A percentile compares a stretch with the other conserved stretches of the same genome.
Conservation (phyloP, 805 yeast genomes). For the Isabelozyma heimii region DNA sequence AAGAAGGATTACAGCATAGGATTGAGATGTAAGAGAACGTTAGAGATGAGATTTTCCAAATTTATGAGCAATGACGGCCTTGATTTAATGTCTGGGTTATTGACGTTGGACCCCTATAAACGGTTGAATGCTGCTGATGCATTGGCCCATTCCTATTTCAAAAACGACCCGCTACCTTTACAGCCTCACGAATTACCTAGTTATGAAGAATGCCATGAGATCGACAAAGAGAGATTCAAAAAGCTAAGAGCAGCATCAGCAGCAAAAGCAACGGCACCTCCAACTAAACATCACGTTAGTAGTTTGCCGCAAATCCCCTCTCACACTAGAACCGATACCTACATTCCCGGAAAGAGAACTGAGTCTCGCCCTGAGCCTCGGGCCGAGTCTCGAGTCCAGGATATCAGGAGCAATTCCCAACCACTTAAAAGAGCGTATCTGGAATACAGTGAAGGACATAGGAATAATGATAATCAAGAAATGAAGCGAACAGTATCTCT, state of each 20-base stretch:
- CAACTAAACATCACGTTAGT: background rate
- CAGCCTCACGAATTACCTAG: slow-evolving; percentile 53
- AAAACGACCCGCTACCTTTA: slow-evolving; percentile 63
- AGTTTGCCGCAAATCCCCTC: background rate
- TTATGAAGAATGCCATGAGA: slow-evolving; percentile 86
- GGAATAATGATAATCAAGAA: background rate
- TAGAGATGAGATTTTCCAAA: slow-evolving; percentile 48
- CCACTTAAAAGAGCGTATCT: background rate
- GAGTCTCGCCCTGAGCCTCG: background rate
- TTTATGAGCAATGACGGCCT: slow-evolving; percentile 48
- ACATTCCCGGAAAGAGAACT: background rate
- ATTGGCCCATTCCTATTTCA: slow-evolving; percentile 66
- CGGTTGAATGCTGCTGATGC: slow-evolving; percentile 83
- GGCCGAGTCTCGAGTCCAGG: background rate
- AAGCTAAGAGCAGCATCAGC: slow-evolving; percentile 28
- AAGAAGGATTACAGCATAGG: slow-evolving; percentile 44
- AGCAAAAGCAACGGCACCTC: background rate
- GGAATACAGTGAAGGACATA: background rate
- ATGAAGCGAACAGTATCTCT: background rate
- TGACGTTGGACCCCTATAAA: slow-evolving; percentile 66
- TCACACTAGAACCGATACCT: background rate
- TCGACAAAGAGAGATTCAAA: slow-evolving; percentile 64
- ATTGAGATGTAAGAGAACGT: slow-evolving; percentile 43
- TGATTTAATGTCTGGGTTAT: slow-evolving; percentile 55
- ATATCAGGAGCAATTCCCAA: background rate